Evolutionary conservation across 306 rosid species (phyloP), one percentile per base, ranked within the genome.

Genomic region (Abrus precatorius): DNA sequence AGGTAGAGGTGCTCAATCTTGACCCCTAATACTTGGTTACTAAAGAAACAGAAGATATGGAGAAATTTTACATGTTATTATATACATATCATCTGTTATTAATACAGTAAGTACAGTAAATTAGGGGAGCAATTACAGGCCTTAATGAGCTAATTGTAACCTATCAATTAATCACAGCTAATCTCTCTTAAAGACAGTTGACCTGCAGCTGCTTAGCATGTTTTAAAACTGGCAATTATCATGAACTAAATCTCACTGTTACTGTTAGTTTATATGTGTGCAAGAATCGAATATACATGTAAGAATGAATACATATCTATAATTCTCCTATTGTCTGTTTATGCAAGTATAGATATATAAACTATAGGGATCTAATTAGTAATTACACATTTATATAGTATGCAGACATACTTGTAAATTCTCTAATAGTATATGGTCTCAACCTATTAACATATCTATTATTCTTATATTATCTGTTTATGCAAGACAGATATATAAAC

Each of bases 1-100:
- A 93, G 43, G 89, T 89, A 52, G 99, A 95, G 94, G 99, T 95
- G 43, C 49, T 67, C 28, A 72, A 48, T 52, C 62, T 74, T 57
- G 68, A 78, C 29, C 20, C 53, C 48, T 20, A 28, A 45, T 73
- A 43, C 40, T 56, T 69, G 33, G 33, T 53, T 62, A 40, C 84
- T 41, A 28, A 63, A 32, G 13, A 62, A 47, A 59, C 40, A 14
- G 13, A 62, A 61, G 55, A 71, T 48, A 40, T 7, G 13, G 6
- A 80, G 28, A 45, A 71, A 48, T 69, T 43, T 9, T 49, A 66
- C 9, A 29, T 80, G 65, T 5, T 71, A 20, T 40, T 69, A 20
- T 28, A 68, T 72, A 30, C 33, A 53, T 64, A 29, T 54, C 54
- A 12, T 66, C 33, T 53, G 55, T 45, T 45, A 8, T 64, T 64